These are phyloP conservation scores for Aspergillus funiculosus DNA, from an alignment of 495 filamentous ascomycete species.

Conservation along the genomic window DNA sequence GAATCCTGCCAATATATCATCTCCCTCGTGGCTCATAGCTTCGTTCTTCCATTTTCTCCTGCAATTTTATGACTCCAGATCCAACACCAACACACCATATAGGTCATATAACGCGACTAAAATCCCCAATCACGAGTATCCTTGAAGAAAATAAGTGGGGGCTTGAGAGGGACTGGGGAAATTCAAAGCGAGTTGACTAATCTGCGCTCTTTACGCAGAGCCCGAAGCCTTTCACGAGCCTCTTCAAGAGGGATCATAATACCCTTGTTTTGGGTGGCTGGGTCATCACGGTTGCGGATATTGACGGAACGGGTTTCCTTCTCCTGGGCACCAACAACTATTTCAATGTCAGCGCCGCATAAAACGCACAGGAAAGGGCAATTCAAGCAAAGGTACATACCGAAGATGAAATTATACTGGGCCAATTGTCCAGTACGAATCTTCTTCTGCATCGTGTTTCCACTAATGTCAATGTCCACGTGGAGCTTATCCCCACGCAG, in stretches of 20 bases:
- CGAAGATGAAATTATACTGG: slow-evolving; percentile 90
- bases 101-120: neutral
- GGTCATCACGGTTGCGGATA: slow-evolving; percentile 85
- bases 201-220: slow-evolving; percentile 60
- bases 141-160: neutral
- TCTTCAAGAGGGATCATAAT: slow-evolving; percentile 69
- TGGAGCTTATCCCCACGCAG: slow-evolving; percentile 55
- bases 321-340: slow-evolving; percentile 82
- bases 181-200: slow-evolving; percentile 48
- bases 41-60: neutral
- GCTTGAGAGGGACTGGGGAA: neutral
- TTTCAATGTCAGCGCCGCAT: slow-evolving; percentile 10
- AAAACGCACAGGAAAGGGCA: slow-evolving; percentile 4
- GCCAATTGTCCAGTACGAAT: slow-evolving; percentile 79
- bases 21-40: slow-evolving; percentile 4
- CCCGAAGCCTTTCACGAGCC: slow-evolving; percentile 64
- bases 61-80: slow-evolving; percentile 7
- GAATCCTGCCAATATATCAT: neutral
- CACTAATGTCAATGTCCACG: slow-evolving; percentile 80
- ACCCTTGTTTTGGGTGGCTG: slow-evolving; percentile 69
- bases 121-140: neutral
- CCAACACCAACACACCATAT: slow-evolving; percentile 4
- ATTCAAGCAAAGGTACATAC: slow-evolving; percentile 29
- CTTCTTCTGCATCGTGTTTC: slow-evolving; percentile 96
- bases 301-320: slow-evolving; percentile 73